phyloP scores from a whole-genome alignment of 805 yeast genomes.

The Candida loeiensis region DNA sequence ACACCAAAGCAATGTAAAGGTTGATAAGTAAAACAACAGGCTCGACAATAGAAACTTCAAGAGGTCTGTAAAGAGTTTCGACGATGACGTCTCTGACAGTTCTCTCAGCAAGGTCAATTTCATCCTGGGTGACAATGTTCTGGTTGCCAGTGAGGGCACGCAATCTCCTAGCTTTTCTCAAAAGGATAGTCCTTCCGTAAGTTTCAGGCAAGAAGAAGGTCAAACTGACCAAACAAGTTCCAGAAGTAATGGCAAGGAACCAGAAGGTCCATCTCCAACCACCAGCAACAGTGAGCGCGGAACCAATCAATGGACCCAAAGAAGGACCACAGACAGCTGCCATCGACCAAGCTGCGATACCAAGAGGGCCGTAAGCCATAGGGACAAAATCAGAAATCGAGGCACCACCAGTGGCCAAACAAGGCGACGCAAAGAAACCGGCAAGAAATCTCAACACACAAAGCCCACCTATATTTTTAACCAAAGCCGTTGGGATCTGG shows the following conservation, averaged over 20 bases:
- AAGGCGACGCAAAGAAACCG: constrained; percentile 55
- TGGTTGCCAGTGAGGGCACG: constrained; percentile 48
- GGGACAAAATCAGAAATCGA: constrained; percentile 48
- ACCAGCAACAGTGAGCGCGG: constrained; percentile 40
- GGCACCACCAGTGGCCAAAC: constrained; percentile 48
- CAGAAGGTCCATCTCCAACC: constrained; percentile 56
- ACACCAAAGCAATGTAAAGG: constrained; percentile 48
- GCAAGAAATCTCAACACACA: constrained; percentile 49
- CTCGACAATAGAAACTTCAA: constrained; percentile 47
- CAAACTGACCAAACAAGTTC: constrained; percentile 33
- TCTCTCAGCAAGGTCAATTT: constrained; percentile 25
- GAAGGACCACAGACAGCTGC: constrained; percentile 56
- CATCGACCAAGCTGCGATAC: constrained; percentile 50
- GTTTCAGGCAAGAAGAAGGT: constrained; percentile 47
- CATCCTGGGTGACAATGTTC: constrained; percentile 42
- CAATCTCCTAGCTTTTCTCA: constrained; percentile 46
- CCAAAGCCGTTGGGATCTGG: constrained; percentile 56
- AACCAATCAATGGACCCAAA: constrained; percentile 56
- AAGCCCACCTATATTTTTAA: constrained; percentile 48
- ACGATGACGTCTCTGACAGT: constrained; percentile 14
- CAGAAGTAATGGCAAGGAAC: constrained; percentile 44
- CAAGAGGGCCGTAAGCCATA: constrained; percentile 42
- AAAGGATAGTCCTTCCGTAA: constrained; percentile 40
- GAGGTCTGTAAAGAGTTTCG: constrained; percentile 46
- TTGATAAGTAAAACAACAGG: constrained; percentile 56